Percentiles rank a stretch among this genome's conserved stretches.
Evolutionary conservation across 2,329 filamentous ascomycete genomes (phyloP).

Genomic region (Hymenoscyphus linearis): DNA sequence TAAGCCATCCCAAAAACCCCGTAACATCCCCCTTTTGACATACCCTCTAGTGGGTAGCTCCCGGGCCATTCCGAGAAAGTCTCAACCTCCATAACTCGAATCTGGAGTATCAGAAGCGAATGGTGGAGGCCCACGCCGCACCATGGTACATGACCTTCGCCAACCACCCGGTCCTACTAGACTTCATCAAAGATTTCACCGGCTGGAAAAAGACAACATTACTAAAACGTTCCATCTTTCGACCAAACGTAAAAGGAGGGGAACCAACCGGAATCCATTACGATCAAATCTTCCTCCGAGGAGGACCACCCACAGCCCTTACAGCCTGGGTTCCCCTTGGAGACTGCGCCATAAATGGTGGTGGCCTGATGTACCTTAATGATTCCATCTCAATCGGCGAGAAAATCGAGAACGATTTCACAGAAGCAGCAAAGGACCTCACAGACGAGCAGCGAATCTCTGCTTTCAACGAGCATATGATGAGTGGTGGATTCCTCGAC

Average conservation of each 20-base stretch:
- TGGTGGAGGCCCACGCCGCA: constrained; percentile 48
- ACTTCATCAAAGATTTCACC: constrained; percentile 46
- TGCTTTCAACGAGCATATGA: constrained; percentile 56
- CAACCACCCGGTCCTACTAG: constrained; percentile 41
- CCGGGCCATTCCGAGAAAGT: too few species aligned
- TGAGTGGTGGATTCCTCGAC: constrained; percentile 47
- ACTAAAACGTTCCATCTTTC: constrained; percentile 44
- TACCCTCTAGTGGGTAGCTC: too few species aligned
- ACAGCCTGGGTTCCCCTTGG: constrained; percentile 50
- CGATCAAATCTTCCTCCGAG: constrained; percentile 46
- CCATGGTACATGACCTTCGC: constrained; percentile 49
- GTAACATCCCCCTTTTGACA: too few species aligned
- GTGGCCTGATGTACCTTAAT: constrained; percentile 51
- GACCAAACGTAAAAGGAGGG: constrained; percentile 45
- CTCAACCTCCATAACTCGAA: too few species aligned
- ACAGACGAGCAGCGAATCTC: constrained; percentile 31
- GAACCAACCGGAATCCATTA: constrained; percentile 49
- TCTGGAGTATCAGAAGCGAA: constrained; percentile 41
- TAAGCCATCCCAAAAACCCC: constrained; percentile 2
- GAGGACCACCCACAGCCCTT: constrained; percentile 43
- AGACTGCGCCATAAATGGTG: constrained; percentile 47
- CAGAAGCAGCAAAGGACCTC: constrained; percentile 34
- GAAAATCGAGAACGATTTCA: constrained; percentile 30
- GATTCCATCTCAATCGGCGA: constrained; percentile 31
- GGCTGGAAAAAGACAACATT: constrained; percentile 52